A percentile compares a stretch with the other conserved stretches of the same genome.
Conservation (phyloP, 441 rosid genomes). For the Brassica hybrid region DNA sequence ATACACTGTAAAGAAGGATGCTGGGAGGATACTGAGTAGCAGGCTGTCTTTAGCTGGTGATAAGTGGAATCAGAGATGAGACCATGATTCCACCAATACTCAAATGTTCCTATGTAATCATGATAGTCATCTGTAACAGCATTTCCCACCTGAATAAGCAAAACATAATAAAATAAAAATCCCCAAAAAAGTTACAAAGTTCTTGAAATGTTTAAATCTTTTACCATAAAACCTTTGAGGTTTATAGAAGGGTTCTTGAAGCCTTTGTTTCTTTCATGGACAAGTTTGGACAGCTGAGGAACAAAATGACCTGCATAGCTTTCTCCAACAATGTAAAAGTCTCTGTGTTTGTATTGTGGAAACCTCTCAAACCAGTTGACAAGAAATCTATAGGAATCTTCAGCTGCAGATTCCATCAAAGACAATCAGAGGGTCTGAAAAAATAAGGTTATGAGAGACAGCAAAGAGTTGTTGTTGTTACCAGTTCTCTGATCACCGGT, state of each 20-base stretch:
- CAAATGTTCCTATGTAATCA: slow-evolving; percentile 84
- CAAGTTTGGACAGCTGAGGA: slow-evolving; percentile 89
- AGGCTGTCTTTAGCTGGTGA: slow-evolving; percentile 53
- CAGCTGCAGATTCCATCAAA: slow-evolving; percentile 58
- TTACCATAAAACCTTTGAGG: slow-evolving; percentile 95
- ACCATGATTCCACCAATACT: slow-evolving; percentile 98
- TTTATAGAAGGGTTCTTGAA: slow-evolving; percentile 69
- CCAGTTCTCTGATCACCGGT: slow-evolving; percentile 91
- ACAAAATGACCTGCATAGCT: slow-evolving; percentile 99
- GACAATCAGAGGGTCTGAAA: background rate
- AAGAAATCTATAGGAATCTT: slow-evolving; percentile 79
- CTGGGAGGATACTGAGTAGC: slow-evolving; percentile 62
- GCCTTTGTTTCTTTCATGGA: slow-evolving; percentile 70
- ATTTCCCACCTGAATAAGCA: slow-evolving; percentile 81
- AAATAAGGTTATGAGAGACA: background rate
- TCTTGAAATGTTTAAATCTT: background rate
- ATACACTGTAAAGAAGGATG: slow-evolving; percentile 79
- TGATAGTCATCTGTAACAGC: slow-evolving; percentile 96
- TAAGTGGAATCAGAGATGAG: slow-evolving; percentile 91
- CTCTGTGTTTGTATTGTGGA: slow-evolving; percentile 90
- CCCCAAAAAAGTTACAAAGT: slow-evolving; percentile 1
- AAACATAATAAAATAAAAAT: background rate
- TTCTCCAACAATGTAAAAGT: slow-evolving; percentile 94
- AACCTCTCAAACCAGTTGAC: slow-evolving; percentile 92
- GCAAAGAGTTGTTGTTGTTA: slow-evolving; percentile 37